Base-by-base conservation (phyloP, 139 green algal genomes). In the Desmodesmus armatus region DNA sequence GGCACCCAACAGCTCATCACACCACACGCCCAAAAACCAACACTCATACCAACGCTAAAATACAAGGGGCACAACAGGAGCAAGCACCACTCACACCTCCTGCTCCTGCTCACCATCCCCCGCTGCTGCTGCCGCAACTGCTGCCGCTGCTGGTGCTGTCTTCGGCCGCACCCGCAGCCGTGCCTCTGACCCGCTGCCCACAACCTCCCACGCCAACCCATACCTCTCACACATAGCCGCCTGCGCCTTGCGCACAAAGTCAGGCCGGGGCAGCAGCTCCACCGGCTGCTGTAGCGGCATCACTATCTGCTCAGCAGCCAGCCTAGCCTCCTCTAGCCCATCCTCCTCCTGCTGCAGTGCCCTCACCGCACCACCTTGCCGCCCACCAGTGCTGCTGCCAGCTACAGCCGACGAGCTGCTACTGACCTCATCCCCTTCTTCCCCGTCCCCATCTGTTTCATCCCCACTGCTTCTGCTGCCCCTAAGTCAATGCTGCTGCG, bases 271-370 rank as follows among this genome's bases (percentile, higher is more conserved):
- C 84, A 94, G 83, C 43, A 96, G 92, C 88, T 96, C 93, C 55
- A 92, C 89, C 0, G 89, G 76, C 87, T 96, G 90, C 5, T 76
- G 37, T 35, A 85, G 58, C 0, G 92, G 87, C 23, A 88, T 71
- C 49, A 94, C 92, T 35, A 94, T 89, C 71, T 90, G 29, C 85
- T 95, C 88, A n/a, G 87, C 84, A 63, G 89, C 92, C 72, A 90
- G 43, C 29, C 87, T 75, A 9, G 86, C 92, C 88, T 96, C 93
- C 86, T 94, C 90, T 43, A 94, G 60, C 13, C 87, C 93, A 62
- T 94, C 91, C 25, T 53, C 62, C 72, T 87, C 82, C 2, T 85
- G 47, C 27, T 67, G 63, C 3, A 72, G 60, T 25, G 67, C 47
- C 21, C 55, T 35, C 13, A 55, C 76, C 19, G 62, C 29, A n/a